These are phyloP conservation scores for Candida ortonii DNA, from an alignment of 805 yeast species.

Conservation along the genomic window DNA sequence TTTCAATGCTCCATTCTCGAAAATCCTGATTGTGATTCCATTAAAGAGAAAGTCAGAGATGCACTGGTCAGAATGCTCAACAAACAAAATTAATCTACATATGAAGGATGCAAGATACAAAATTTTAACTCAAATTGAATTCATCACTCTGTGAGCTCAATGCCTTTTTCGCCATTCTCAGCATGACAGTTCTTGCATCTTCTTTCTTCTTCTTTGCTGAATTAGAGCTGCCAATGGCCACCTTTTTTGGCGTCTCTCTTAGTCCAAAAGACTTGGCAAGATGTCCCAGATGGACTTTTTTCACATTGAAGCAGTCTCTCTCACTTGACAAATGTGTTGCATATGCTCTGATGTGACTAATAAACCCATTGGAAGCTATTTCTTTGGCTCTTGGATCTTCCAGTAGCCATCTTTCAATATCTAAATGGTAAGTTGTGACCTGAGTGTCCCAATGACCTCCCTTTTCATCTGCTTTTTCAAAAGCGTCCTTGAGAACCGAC, in stretches of 20 bases:
- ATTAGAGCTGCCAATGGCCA: slow-evolving; percentile 47
- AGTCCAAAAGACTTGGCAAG: slow-evolving; percentile 92
- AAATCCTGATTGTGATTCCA: slow-evolving; percentile 8
- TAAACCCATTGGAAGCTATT: slow-evolving; percentile 75
- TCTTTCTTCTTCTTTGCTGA: slow-evolving; percentile 48
- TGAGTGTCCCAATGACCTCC: slow-evolving; percentile 76
- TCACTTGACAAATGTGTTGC: slow-evolving; percentile 89
- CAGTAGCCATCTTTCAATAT: slow-evolving; percentile 83
- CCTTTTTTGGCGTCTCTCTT: slow-evolving; percentile 87
- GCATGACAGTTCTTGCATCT: slow-evolving; percentile 70
- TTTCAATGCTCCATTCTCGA: slow-evolving; percentile 12
- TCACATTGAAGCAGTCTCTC: slow-evolving; percentile 76
- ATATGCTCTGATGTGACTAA: slow-evolving; percentile 90
- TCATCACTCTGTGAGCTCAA: slow-evolving; percentile 65
- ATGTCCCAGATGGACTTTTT: slow-evolving; percentile 87
- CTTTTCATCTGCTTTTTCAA: slow-evolving; percentile 24
- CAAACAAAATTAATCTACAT: too few relatives aligned
- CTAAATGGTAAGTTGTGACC: slow-evolving; percentile 95
- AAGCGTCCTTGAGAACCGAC: slow-evolving; percentile 31
- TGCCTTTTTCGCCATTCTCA: slow-evolving; percentile 69
- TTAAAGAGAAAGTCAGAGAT: slow-evolving; percentile 8
- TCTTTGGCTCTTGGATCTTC: slow-evolving; percentile 61
- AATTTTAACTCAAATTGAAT: slow-evolving; percentile 52
- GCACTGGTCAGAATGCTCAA: slow-evolving; percentile 1
- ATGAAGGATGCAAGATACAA: too few relatives aligned